These are phyloP conservation scores for Metschnikowia proteae DNA, from an alignment of 805 yeast species.

Conservation along the genomic window DNA sequence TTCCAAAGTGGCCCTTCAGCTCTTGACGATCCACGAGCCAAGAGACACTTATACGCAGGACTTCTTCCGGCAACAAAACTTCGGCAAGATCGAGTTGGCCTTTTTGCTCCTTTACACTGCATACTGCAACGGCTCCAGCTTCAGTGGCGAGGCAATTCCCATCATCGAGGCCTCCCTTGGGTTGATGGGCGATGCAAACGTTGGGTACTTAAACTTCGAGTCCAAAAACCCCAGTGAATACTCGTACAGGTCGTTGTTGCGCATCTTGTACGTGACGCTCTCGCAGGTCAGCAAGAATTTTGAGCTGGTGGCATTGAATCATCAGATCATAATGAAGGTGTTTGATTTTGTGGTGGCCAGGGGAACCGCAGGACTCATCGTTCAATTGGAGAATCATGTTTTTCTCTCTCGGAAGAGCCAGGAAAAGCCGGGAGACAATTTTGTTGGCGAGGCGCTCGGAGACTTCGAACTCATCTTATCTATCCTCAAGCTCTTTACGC, in stretches of 20 bases:
- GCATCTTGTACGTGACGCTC: constrained; percentile 52
- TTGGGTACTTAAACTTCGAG: constrained; percentile 43
- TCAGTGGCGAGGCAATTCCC: constrained; percentile 27
- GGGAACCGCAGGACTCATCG: constrained; percentile 58
- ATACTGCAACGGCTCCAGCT: constrained; percentile 28
- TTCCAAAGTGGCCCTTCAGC: constrained; percentile 37
- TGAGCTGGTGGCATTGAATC: constrained; percentile 40
- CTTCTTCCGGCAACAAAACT: constrained; percentile 45
- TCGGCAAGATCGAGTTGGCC: constrained; percentile 64
- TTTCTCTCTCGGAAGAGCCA: constrained; percentile 36
- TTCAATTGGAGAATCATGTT: constrained; percentile 56
- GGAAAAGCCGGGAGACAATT: constrained; percentile 18
- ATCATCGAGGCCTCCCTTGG: constrained; percentile 43
- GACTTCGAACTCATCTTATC: constrained; percentile 63
- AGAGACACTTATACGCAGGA: constrained; percentile 50
- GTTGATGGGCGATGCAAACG: constrained; percentile 46
- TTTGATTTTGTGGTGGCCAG: constrained; percentile 62
- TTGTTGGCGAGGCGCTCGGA: constrained; percentile 50
- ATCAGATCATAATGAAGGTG: constrained; percentile 51
- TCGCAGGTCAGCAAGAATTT: constrained; percentile 40
- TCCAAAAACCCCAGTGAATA: constrained; percentile 27
- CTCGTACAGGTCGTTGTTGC: constrained; percentile 54
- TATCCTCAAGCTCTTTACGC: constrained; percentile 55
- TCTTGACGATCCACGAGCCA: constrained; percentile 49
- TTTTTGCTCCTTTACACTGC: constrained; percentile 48